Evolutionary conservation across 75 land plant genomes (phyloP).

Genomic region (Picea sitchensis): DNA sequence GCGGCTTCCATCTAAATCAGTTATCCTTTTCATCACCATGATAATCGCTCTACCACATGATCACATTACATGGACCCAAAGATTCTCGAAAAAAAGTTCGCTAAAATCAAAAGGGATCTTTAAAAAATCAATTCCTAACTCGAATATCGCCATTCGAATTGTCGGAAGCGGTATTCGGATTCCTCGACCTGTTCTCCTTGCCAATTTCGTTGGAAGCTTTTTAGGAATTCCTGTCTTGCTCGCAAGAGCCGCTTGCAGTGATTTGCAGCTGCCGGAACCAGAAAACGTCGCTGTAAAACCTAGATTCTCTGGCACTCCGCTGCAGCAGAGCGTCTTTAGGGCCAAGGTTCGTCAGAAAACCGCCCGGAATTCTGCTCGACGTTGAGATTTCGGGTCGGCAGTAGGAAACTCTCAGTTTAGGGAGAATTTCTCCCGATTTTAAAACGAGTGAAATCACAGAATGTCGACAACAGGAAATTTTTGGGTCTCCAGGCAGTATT

Average conservation of each 20-base stretch:
- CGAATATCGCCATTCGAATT: too few species aligned
- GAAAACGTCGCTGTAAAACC: neutral
- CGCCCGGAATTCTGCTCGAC: neutral
- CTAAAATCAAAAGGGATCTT: too few species aligned
- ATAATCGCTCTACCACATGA: too few species aligned
- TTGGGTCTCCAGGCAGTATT: neutral
- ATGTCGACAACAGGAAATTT: neutral
- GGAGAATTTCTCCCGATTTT: neutral
- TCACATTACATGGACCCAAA: too few species aligned
- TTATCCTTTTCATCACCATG: too few species aligned
- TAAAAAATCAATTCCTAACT: too few species aligned
- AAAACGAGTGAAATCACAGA: neutral
- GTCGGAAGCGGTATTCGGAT: too few species aligned
- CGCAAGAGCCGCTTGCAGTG: conserved; percentile 21
- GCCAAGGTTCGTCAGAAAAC: neutral
- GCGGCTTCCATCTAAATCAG: too few species aligned
- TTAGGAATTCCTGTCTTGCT: conserved; percentile 27
- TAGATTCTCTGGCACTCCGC: neutral
- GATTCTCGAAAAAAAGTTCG: too few species aligned
- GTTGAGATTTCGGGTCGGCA: neutral
- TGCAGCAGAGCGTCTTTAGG: neutral
- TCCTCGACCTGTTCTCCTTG: conserved; percentile 9
- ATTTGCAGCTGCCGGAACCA: neutral
- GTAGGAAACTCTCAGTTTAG: neutral
- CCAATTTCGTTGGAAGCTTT: conserved; percentile 2